Evolutionary conservation across 306 rosid species (phyloP), one percentile per base, ranked within the genome.

Genomic region (Cucurbita argyrosperma): DNA sequence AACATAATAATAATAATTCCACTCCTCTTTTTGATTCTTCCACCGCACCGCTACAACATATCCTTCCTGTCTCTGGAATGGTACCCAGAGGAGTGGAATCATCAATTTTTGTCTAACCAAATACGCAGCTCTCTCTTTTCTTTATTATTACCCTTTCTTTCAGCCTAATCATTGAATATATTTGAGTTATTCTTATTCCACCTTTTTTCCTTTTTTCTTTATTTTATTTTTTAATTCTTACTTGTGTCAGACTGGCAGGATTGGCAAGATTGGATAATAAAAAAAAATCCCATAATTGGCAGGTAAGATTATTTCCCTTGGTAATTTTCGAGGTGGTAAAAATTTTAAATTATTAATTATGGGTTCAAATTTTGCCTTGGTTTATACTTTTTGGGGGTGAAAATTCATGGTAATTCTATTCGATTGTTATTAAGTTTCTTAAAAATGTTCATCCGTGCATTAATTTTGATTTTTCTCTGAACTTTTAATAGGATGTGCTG

Each of bases 161-260:
- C 42, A 47, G 43, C 40, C 74, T 57, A 68, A 68, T 68, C 74
- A 68, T 68, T 68, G 74, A 39, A 68, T 21, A 68, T 21, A 46
- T 68, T 23, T 42, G 51, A 66, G 51, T 43, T 43, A 40, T 19
- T 45, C 6, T 64, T 18, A 18, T 40, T 64, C 51, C 13, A 62
- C 1, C 42, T 4, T 66, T 23, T 49, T 49, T 12, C 14, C 5
- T 42, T 7, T 7, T 54, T 54, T 18, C n/a, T 8, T 16, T 63
- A 14, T 63, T 66, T 61, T 15, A 14, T 15, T 64, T 64, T 42
- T 18, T 18, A 40, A 42, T 18, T 43, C 35, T 30, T 45, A 45
- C n/a, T 43, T 42, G 38, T 45, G 53, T 11, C 72, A 19, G 53
- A 4, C 38, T 66, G 53, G 38, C 53, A 18, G 37, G 37, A 10